These are phyloP conservation scores for Ascochyta fabae DNA, from an alignment of 2,329 filamentous ascomycete species.

Conservation along the genomic window DNA sequence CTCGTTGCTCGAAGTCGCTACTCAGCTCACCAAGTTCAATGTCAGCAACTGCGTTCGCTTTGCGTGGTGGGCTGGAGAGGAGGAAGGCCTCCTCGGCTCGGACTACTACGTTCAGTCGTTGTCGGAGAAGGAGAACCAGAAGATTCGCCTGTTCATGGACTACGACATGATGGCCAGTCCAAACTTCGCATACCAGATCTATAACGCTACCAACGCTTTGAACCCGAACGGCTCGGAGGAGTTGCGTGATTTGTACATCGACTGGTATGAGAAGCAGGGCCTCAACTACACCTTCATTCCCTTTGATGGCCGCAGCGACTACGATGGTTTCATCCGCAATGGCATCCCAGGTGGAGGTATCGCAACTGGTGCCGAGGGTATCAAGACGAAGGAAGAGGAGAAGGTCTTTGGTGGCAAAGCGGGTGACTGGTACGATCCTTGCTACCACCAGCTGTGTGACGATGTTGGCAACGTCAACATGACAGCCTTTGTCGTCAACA, in stretches of 20 bases:
- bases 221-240: constrained; percentile 49
- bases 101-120: constrained; percentile 49
- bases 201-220: constrained; percentile 48
- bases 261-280: constrained; percentile 46
- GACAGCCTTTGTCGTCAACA: constrained; percentile 49
- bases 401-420: constrained; percentile 48
- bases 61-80: constrained; percentile 50
- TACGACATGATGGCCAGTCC: constrained; percentile 54
- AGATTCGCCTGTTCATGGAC: constrained; percentile 53
- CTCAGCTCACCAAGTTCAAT: constrained; percentile 48
- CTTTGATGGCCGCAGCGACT: constrained; percentile 51
- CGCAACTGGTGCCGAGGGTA: constrained; percentile 50
- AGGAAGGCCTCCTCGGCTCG: constrained; percentile 50
- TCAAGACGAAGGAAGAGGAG: constrained; percentile 49
- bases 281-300: constrained; percentile 49
- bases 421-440: constrained; percentile 49
- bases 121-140: constrained; percentile 45
- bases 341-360: constrained; percentile 51
- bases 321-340: constrained; percentile 50
- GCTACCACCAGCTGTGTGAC: constrained; percentile 51
- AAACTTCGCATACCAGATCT: constrained; percentile 51
- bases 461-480: constrained; percentile 48
- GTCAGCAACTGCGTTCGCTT: constrained; percentile 51
- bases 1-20: constrained; percentile 50
- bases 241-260: constrained; percentile 47